Evolutionary conservation across 179 eudicot genomes (phyloP).

Genomic region (Actinidia polygama): DNA sequence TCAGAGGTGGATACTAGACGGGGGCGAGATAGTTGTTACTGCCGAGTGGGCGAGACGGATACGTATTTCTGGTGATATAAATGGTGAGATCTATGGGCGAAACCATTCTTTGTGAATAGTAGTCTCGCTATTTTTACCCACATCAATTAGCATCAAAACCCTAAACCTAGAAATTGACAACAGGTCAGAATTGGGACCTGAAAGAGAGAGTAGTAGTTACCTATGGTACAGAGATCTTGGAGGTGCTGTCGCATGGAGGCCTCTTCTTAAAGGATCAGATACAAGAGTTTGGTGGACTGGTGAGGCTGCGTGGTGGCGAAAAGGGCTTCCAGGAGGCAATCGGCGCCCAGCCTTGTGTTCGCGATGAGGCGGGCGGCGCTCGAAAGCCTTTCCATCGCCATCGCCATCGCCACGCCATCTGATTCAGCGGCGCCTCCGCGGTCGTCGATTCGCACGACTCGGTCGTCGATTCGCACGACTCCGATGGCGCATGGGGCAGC

Average conservation of each 20-base stretch:
- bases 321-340: slow-evolving; percentile 84
- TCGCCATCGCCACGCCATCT: too few relatives aligned
- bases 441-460: slow-evolving; percentile 31
- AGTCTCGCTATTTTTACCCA: too few relatives aligned
- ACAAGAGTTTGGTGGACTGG: slow-evolving; percentile 47
- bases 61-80: too few relatives aligned
- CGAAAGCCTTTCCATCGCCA: slow-evolving; percentile 81
- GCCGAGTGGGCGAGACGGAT: too few relatives aligned
- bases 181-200: background rate
- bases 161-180: slow-evolving; percentile 9
- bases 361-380: slow-evolving; percentile 88
- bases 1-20: too few relatives aligned
- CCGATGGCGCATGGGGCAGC: slow-evolving; percentile 23
- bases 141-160: background rate
- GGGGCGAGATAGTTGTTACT: too few relatives aligned
- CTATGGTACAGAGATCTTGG: slow-evolving; percentile 67
- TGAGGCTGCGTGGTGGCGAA: slow-evolving; percentile 51
- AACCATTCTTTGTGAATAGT: too few relatives aligned
- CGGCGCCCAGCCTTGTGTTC: slow-evolving; percentile 82
- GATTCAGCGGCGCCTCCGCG: slow-evolving; percentile 86
- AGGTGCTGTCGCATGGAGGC: slow-evolving; percentile 69
- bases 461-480: slow-evolving; percentile 27
- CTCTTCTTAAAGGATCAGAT: slow-evolving; percentile 61
- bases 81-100: too few relatives aligned
- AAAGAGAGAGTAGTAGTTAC: slow-evolving; percentile 36